Conservation (phyloP, 2,329 filamentous ascomycete species). For the Endothia cerciana region DNA sequence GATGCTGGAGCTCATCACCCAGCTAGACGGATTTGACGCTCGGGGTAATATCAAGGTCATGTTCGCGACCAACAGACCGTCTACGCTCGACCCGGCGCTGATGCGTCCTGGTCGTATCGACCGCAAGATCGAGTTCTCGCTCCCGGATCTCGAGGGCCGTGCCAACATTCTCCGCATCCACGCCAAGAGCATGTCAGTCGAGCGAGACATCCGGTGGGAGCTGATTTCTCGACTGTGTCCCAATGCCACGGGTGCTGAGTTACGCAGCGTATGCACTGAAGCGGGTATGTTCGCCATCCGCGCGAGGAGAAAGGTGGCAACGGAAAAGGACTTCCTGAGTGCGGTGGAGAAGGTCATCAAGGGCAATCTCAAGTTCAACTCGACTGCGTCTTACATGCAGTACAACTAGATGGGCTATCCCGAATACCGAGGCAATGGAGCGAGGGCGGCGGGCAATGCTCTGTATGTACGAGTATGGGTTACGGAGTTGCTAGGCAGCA, state of each 20-base stretch:
- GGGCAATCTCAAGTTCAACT: conserved; percentile 99
- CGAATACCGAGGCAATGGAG: conserved; percentile 18
- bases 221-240: conserved; percentile 95
- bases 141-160: conserved; percentile 94
- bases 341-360: conserved; percentile 99
- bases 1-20: conserved; percentile 97
- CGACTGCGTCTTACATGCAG: conserved; percentile 96
- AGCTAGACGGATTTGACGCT: conserved; percentile 94
- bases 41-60: conserved; percentile 99
- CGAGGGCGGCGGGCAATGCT: neutral
- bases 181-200: conserved; percentile 99
- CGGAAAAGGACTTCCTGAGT: conserved; percentile 97
- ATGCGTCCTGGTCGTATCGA: conserved; percentile 98
- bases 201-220: conserved; percentile 98
- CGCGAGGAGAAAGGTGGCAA: conserved; percentile 92
- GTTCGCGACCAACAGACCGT: conserved; percentile 97
- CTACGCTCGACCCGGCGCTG: conserved; percentile 91
- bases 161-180: conserved; percentile 98
- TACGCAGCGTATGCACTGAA: conserved; percentile 96
- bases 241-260: conserved; percentile 94
- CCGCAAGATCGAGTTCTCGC: conserved; percentile 97
- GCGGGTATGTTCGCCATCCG: conserved; percentile 98
- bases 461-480: conserved; percentile 33
- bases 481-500: conserved; percentile 25
- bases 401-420: conserved; percentile 74